Evolutionary conservation across 805 yeast species (phyloP).

Genomic region (Saturnispora kantuleensis): DNA sequence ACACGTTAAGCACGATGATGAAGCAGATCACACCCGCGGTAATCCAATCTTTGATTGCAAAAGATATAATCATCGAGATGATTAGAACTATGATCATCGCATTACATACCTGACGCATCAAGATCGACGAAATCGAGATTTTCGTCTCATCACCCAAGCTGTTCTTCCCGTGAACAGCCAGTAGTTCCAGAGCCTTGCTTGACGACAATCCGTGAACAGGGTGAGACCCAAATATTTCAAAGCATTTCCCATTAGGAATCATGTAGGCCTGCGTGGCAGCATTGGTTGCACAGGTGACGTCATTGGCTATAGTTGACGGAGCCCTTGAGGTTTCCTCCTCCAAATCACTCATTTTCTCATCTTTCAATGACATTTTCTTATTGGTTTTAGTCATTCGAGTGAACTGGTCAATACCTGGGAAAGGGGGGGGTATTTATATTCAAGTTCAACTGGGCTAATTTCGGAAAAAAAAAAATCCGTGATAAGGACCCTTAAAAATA

Average conservation of each 20-base stretch:
- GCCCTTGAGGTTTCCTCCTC: conserved; percentile 9
- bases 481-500: neutral
- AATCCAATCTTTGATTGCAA: conserved; percentile 70
- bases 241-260: conserved; percentile 14
- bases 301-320: conserved; percentile 3
- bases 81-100: conserved; percentile 71
- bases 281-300: neutral
- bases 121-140: conserved; percentile 43
- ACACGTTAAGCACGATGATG: conserved; percentile 53
- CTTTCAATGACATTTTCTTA: conserved; percentile 1
- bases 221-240: conserved; percentile 27
- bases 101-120: conserved; percentile 60
- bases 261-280: conserved; percentile 17
- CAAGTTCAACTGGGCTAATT: neutral
- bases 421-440: neutral
- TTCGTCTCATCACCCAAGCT: conserved; percentile 49
- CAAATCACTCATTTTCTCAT: conserved; percentile 8
- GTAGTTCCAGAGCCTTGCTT: conserved; percentile 23
- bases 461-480: neutral
- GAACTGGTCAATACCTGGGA: too few species aligned
- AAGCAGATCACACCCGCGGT: conserved; percentile 73
- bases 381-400: neutral
- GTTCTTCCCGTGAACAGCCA: conserved; percentile 43
- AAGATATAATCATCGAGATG: conserved; percentile 59
- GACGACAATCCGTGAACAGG: conserved; percentile 38